These are phyloP conservation scores for Triticum monococcum DNA, from an alignment of 176 grass and related monocot genomes.

Conservation along the genomic window DNA sequence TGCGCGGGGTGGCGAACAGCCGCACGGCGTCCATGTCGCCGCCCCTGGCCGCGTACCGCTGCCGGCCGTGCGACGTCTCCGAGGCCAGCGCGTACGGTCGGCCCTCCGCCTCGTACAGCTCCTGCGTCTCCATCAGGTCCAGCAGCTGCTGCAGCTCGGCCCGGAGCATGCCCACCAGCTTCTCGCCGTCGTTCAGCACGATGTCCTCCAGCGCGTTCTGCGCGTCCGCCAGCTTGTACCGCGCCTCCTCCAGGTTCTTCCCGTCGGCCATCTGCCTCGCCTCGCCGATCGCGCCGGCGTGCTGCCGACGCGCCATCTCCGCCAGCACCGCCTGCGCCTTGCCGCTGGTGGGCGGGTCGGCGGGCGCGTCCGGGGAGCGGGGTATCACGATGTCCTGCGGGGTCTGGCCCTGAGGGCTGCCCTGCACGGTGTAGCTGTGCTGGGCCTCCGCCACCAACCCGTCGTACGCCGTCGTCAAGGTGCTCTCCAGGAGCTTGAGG, in stretches of 20 bases:
- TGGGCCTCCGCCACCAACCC: background rate
- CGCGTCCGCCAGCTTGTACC: conserved; percentile 5
- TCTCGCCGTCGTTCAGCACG: background rate
- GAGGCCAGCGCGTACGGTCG: conserved; percentile 20
- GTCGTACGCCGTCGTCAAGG: background rate
- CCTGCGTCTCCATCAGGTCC: background rate
- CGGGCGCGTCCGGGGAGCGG: background rate
- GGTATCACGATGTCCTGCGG: background rate
- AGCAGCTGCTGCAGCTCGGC: conserved; percentile 20
- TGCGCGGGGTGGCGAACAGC: conserved; percentile 36
- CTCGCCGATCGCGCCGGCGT: background rate
- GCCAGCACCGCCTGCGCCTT: background rate
- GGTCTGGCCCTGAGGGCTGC: background rate
- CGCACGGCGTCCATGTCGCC: background rate
- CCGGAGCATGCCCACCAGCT: conserved; percentile 15
- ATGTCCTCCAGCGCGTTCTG: conserved; percentile 35
- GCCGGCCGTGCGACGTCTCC: conserved; percentile 1
- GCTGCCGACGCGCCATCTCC: background rate
- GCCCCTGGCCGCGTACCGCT: conserved; percentile 19
- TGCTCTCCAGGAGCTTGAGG: background rate
- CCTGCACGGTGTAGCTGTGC: background rate
- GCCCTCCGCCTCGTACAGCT: background rate
- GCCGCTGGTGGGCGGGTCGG: background rate
- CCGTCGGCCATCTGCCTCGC: background rate
- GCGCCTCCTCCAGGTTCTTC: background rate